Evolutionary conservation across 169 alveolate genomes (phyloP).

Genomic region (Eimeria necatrix): DNA sequence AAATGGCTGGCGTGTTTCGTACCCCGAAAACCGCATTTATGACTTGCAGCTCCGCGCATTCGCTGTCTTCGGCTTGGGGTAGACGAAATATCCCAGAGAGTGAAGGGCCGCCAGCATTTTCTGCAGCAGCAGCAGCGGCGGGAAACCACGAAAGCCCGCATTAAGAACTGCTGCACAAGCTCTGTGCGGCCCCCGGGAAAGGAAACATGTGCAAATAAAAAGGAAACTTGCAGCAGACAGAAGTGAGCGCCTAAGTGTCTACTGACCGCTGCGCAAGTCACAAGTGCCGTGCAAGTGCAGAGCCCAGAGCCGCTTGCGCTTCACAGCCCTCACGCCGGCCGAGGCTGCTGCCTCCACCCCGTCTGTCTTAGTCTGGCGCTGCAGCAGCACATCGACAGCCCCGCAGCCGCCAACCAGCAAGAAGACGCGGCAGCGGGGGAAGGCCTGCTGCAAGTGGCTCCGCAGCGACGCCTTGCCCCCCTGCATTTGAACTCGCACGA

Average conservation of each 20-base stretch:
- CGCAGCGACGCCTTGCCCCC: not conserved
- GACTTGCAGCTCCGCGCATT: not conserved
- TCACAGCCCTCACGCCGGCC: not conserved
- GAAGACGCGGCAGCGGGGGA: conserved; percentile 41
- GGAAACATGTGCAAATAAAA: not conserved
- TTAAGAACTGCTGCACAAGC: too few relatives aligned
- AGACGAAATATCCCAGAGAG: not conserved
- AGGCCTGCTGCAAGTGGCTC: not conserved
- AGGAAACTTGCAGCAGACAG: not conserved
- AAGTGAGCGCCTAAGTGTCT: not conserved
- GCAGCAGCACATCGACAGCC: conserved; percentile 42
- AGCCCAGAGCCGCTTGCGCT: not conserved
- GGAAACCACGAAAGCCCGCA: too few relatives aligned
- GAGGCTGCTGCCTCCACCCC: not conserved
- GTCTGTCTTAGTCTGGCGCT: not conserved
- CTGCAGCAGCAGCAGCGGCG: conserved; percentile 22
- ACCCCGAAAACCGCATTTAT: conserved; percentile 13
- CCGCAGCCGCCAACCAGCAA: conserved; percentile 34
- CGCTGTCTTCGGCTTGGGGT: not conserved
- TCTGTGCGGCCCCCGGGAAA: not conserved
- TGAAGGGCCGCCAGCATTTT: not conserved
- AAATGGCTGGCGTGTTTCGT: not conserved
- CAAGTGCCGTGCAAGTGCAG: conserved; percentile 22
- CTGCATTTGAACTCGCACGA: not conserved
- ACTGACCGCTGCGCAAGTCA: not conserved